These are phyloP conservation scores for Rhodotorula mucilaginosa DNA, from an alignment of 1,284 basidiomycete species.

Conservation along the genomic window DNA sequence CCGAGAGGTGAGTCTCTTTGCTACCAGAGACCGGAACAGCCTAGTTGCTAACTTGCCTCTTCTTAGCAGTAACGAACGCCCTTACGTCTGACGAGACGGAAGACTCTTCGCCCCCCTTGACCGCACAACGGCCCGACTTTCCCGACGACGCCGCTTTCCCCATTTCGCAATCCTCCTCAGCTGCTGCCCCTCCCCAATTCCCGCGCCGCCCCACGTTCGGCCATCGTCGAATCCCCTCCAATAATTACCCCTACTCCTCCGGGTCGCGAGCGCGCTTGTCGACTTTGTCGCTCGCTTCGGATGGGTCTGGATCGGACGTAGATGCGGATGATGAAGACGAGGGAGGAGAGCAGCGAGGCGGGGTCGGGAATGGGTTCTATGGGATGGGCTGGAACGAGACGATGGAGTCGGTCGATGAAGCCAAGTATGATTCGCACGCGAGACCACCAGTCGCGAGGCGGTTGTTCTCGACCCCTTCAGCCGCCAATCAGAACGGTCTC, in stretches of 20 bases:
- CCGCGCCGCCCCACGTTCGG: slow-evolving; percentile 25
- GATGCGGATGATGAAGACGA: slow-evolving; percentile 6
- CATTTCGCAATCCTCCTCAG: slow-evolving; percentile 16
- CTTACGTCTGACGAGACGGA: background rate
- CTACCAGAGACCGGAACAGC: background rate
- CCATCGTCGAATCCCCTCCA: slow-evolving; percentile 13
- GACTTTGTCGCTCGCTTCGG: slow-evolving; percentile 26
- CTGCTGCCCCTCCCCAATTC: slow-evolving; percentile 21
- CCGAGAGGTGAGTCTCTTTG: background rate
- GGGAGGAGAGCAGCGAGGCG: too few species aligned
- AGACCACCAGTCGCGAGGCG: background rate
- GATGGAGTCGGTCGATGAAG: slow-evolving; percentile 48
- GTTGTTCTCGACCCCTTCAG: slow-evolving; percentile 1
- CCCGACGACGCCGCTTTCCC: slow-evolving; percentile 33
- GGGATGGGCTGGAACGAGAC: slow-evolving; percentile 47
- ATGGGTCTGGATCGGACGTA: slow-evolving; percentile 22
- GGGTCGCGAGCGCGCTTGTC: slow-evolving; percentile 19
- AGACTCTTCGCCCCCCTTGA: background rate
- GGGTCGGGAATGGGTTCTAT: slow-evolving; percentile 41
- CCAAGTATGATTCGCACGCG: background rate
- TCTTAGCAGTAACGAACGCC: background rate
- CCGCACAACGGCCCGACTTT: slow-evolving; percentile 1
- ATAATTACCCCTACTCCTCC: slow-evolving; percentile 15
- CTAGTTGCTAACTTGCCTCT: background rate
- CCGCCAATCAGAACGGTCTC: background rate